Conservation (phyloP, 2,329 filamentous ascomycete genomes). For the Aspergillus carbonarius region DNA sequence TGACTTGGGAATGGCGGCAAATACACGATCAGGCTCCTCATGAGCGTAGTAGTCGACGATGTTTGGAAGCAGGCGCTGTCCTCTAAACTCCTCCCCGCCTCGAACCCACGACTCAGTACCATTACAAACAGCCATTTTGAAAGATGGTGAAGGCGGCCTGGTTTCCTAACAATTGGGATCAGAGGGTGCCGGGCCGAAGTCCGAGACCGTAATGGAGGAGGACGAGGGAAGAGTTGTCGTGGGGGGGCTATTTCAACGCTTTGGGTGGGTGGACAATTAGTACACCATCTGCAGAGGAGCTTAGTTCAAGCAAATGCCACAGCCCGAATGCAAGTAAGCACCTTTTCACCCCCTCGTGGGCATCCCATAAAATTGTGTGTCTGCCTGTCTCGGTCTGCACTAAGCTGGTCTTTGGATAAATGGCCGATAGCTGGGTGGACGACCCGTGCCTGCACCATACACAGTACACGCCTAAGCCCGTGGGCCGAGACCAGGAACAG, state of each 20-base stretch:
- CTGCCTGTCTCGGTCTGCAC: background rate
- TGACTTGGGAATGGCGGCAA: background rate
- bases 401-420: background rate
- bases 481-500: background rate
- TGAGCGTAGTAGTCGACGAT: background rate
- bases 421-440: background rate
- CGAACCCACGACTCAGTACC: background rate
- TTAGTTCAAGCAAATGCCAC: background rate
- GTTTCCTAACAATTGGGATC: background rate
- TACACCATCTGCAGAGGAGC: background rate
- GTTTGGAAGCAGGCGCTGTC: background rate
- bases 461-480: background rate
- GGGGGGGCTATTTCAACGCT: background rate
- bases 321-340: background rate
- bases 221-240: background rate
- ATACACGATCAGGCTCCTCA: background rate
- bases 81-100: background rate
- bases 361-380: background rate
- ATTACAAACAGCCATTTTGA: background rate
- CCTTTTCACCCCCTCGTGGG: background rate
- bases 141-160: background rate
- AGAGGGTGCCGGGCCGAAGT: no score
- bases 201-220: background rate
- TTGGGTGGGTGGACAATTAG: background rate
- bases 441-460: background rate